Evolutionary conservation across 306 rosid genomes (phyloP).

Genomic region (Acacia crassicarpa): DNA sequence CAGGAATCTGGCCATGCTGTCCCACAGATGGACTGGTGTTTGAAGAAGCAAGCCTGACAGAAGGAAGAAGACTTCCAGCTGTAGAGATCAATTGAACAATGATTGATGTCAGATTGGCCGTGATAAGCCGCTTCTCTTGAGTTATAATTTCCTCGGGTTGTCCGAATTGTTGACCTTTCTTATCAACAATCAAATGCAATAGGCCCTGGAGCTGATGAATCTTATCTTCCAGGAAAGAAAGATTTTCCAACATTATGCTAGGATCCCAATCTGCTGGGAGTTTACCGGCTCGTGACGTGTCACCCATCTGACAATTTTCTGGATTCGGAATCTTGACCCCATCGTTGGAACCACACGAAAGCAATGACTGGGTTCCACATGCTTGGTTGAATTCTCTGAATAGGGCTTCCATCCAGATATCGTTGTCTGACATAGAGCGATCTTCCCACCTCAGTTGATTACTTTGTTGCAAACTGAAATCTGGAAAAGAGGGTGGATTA

Average conservation of each 20-base stretch:
- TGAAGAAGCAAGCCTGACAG: conserved; percentile 59
- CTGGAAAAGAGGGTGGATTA: conserved; percentile 45
- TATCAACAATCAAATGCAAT: conserved; percentile 73
- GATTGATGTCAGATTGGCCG: conserved; percentile 89
- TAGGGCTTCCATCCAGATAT: conserved; percentile 49
- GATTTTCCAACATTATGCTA: conserved; percentile 63
- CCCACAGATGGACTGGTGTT: conserved; percentile 41
- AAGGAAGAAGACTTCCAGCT: conserved; percentile 93
- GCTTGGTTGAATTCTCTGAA: conserved; percentile 56
- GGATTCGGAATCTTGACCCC: conserved; percentile 41
- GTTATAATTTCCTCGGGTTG: conserved; percentile 64
- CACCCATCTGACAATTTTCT: conserved; percentile 46
- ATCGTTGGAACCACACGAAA: conserved; percentile 37
- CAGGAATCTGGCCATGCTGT: conserved; percentile 55
- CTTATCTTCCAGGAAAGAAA: conserved; percentile 81
- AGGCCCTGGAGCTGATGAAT: conserved; percentile 91
- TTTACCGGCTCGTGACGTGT: conserved; percentile 39
- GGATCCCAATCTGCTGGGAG: conserved; percentile 88
- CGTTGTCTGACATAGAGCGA: conserved; percentile 42
- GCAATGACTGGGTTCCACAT: conserved; percentile 37
- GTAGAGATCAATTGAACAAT: conserved; percentile 88
- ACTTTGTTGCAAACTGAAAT: conserved; percentile 30
- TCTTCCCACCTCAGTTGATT: conserved; percentile 52
- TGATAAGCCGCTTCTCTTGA: conserved; percentile 89
- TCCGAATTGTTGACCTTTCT: conserved; percentile 63